Evolutionary conservation across 176 grass and related monocot genomes (phyloP).

Genomic region (Musa itinerans): DNA sequence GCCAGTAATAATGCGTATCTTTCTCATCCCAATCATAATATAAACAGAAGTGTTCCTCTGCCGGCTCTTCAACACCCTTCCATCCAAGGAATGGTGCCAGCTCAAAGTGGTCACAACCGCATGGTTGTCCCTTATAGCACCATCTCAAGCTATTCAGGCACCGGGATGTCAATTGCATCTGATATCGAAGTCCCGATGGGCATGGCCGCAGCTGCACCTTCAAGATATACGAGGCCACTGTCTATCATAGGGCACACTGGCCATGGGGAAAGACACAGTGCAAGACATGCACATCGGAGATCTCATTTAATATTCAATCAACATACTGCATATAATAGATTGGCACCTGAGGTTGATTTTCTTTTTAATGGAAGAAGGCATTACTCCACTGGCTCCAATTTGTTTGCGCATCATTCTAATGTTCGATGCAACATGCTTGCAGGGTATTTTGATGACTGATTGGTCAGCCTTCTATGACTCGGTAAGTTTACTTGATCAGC

Average conservation of each 20-base stretch:
- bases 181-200: neutral
- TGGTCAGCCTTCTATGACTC: slow-evolving; percentile 24
- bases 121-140: slow-evolving; percentile 13
- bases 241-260: slow-evolving; percentile 15
- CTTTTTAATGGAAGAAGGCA: neutral
- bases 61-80: slow-evolving; percentile 29
- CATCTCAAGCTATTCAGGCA: slow-evolving; percentile 6
- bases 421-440: slow-evolving; percentile 8
- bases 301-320: slow-evolving; percentile 24
- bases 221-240: slow-evolving; percentile 46
- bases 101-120: slow-evolving; percentile 27
- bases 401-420: neutral
- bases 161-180: neutral
- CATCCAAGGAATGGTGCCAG: slow-evolving; percentile 11
- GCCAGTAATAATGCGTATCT: slow-evolving; percentile 4
- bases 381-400: neutral
- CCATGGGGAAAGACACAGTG: slow-evolving; percentile 36
- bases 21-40: slow-evolving; percentile 20
- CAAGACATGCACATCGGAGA: slow-evolving; percentile 30
- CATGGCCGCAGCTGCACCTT: slow-evolving; percentile 23
- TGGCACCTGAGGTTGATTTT: slow-evolving; percentile 14
- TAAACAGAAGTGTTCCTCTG: slow-evolving; percentile 22
- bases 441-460: slow-evolving; percentile 37
- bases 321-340: slow-evolving; percentile 24
- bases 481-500: slow-evolving; percentile 48